A percentile compares a stretch with the other conserved stretches of the same genome.
Conservation (phyloP, 2,329 filamentous ascomycete species). For the Penicillium sp. region DNA sequence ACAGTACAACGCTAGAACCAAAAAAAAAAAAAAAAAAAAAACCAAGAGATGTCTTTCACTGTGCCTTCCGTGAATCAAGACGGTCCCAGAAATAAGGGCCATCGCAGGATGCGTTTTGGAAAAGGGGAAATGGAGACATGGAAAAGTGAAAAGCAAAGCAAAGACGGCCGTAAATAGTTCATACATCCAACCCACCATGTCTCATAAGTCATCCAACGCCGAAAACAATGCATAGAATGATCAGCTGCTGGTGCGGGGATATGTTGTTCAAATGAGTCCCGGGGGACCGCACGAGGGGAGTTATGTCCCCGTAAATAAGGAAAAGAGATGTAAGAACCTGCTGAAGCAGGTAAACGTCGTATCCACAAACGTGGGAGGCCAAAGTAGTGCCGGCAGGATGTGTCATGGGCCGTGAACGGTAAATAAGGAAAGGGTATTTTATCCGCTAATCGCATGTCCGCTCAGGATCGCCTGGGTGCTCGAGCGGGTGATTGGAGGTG, state of each 20-base stretch:
- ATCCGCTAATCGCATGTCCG: conserved; percentile 38
- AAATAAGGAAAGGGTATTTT: conserved; percentile 3
- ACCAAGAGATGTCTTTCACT: conserved; percentile 18
- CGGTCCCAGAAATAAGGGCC: background rate
- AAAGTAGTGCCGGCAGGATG: background rate
- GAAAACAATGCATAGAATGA: conserved; percentile 28
- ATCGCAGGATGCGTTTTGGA: conserved; percentile 12
- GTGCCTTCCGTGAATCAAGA: conserved; percentile 14
- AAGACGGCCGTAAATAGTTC: conserved; percentile 28
- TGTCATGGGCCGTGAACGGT: background rate
- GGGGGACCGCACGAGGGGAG: background rate
- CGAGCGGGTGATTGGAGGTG: conserved; percentile 34
- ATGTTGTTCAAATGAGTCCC: conserved; percentile 9
- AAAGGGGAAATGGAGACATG: conserved; percentile 12
- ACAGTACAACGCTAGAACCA: conserved; percentile 23
- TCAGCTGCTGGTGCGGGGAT: conserved; percentile 11
- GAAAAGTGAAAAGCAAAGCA: conserved; percentile 19
- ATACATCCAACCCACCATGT: conserved; percentile 33
- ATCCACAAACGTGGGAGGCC: background rate
- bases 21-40: too few relatives aligned
- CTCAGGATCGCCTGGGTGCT: conserved; percentile 43
- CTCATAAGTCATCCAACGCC: conserved; percentile 34
- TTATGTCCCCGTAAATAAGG: background rate
- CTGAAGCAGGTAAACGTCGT: background rate
- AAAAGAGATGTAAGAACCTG: background rate